Evolutionary conservation across 2,329 filamentous ascomycete genomes (phyloP).

Genomic region (Lasiodiplodia sp.): DNA sequence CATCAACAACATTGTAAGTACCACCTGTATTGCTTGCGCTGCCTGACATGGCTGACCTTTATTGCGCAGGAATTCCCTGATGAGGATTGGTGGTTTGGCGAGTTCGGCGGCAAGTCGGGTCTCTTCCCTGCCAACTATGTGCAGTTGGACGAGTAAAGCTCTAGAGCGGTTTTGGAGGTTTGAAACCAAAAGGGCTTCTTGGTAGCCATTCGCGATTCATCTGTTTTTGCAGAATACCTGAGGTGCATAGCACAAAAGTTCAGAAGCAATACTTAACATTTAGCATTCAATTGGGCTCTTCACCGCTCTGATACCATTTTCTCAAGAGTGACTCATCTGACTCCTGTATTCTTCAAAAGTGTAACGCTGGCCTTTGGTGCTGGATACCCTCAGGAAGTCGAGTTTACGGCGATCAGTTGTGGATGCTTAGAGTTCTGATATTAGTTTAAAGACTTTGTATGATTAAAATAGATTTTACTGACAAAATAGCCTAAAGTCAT

Average conservation of each 20-base stretch:
- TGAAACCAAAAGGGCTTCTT: constrained; percentile 3
- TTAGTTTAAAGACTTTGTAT: no score
- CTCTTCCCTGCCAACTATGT: constrained; percentile 73
- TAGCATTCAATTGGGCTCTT: not conserved
- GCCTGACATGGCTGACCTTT: not conserved
- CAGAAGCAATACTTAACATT: constrained; percentile 8
- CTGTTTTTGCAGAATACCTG: constrained; percentile 17
- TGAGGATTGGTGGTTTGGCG: constrained; percentile 98
- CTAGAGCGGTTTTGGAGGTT: not conserved
- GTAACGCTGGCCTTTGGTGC: no score
- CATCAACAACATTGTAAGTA: constrained; percentile 77
- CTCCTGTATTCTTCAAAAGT: no score
- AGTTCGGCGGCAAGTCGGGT: constrained; percentile 78
- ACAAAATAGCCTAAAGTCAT: no score
- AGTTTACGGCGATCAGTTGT: no score
- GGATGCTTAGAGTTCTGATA: no score
- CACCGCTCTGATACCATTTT: no score
- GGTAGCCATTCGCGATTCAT: not conserved
- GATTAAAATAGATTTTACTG: no score
- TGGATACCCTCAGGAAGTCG: no score
- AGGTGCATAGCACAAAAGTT: constrained; percentile 17
- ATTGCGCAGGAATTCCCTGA: constrained; percentile 83
- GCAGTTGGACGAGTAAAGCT: constrained; percentile 51
- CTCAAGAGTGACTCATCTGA: no score
- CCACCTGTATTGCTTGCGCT: not conserved